A percentile compares a stretch with the other conserved stretches of the same genome.
These are phyloP conservation scores for Globisporangium irregulare DNA, from an alignment of 352 stramenopile species.

Conservation along the genomic window DNA sequence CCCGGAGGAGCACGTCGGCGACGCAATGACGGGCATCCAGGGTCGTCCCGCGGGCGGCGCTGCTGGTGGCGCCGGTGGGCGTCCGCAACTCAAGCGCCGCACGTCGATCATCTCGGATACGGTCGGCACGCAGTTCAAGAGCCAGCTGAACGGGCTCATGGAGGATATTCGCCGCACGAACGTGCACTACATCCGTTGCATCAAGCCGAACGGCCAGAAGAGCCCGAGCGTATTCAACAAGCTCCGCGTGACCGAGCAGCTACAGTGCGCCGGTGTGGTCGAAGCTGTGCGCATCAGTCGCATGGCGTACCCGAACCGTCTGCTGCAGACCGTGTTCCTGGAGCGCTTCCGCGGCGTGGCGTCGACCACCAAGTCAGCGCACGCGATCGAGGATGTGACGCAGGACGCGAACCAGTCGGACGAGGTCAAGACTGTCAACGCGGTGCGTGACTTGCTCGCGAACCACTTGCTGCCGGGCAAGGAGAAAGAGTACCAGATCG, in stretches of 20 bases:
- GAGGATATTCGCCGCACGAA: constrained; percentile 94
- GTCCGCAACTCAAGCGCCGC: constrained; percentile 56
- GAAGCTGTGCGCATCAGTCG: constrained; percentile 97
- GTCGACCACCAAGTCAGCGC: constrained; percentile 3
- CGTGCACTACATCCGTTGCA: constrained; percentile 98
- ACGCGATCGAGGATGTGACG: neutral
- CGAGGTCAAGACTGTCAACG: constrained; percentile 37
- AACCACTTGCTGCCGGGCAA: constrained; percentile 63
- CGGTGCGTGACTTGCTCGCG: constrained; percentile 49
- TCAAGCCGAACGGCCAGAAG: constrained; percentile 98
- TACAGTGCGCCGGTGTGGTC: constrained; percentile 97
- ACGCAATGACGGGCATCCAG: constrained; percentile 41
- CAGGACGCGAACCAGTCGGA: constrained; percentile 20
- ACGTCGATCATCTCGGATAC: constrained; percentile 83
- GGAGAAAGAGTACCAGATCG: constrained; percentile 72
- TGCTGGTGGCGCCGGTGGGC: constrained; percentile 3
- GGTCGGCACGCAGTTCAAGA: constrained; percentile 88
- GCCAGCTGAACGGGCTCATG: constrained; percentile 92
- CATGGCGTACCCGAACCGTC: constrained; percentile 97
- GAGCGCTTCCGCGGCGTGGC: constrained; percentile 81
- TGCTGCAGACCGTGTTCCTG: constrained; percentile 88
- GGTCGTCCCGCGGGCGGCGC: neutral
- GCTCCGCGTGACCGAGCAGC: constrained; percentile 93
- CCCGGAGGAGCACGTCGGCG: constrained; percentile 58
- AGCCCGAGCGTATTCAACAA: constrained; percentile 88